These are phyloP conservation scores for grape (Vitis vinifera) DNA, from an alignment of 164 flowering plant species.

Conservation along the genomic window ASM3070453v1 NC_081812.1:16462001-16462500, in stretches of 20 bases:
- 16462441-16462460: slow-evolving; percentile 41
- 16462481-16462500: slow-evolving; percentile 17
- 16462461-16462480: slow-evolving; percentile 34
- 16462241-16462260: neutral
- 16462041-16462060: too few species aligned
- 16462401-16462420: slow-evolving; percentile 37
- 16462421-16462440: slow-evolving; percentile 39
- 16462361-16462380: slow-evolving; percentile 34
- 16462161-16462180: too few species aligned
- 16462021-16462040: too few species aligned
- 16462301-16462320: slow-evolving; percentile 21
- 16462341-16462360: slow-evolving; percentile 31
- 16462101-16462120: too few species aligned
- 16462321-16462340: slow-evolving; percentile 23
- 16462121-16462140: too few species aligned
- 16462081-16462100: too few species aligned
- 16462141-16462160: too few species aligned
- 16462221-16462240: neutral
- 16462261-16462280: slow-evolving; percentile 3
- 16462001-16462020: too few species aligned
- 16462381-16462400: slow-evolving; percentile 43
- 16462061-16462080: too few species aligned
- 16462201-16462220: too few species aligned
- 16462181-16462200: too few species aligned
- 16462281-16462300: slow-evolving; percentile 13